phyloP scores from a whole-genome alignment of 129 eudicot species.

The Pseudognaphalium luteoalbum region DNA sequence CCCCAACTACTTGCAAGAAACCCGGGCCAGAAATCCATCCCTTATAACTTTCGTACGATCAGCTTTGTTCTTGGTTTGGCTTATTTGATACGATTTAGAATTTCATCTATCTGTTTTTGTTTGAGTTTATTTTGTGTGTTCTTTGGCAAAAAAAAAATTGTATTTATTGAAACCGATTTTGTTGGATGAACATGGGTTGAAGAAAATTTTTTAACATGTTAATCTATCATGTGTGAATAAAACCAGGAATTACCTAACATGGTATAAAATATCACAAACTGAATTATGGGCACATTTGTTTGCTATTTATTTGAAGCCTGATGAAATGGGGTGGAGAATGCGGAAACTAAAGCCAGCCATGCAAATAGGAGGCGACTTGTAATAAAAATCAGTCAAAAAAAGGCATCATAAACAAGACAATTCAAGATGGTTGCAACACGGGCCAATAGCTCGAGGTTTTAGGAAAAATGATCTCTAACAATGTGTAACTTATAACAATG shows the following conservation, averaged over 20 bases:
- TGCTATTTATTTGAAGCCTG: neutral
- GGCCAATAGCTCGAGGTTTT: neutral
- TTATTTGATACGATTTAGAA: neutral
- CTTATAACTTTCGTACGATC: slow-evolving; percentile 34
- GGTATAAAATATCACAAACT: neutral
- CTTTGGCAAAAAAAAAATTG: neutral
- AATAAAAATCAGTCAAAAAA: slow-evolving; percentile 3
- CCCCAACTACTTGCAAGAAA: slow-evolving; percentile 79
- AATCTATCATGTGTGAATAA: neutral
- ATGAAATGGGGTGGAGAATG: slow-evolving; percentile 13
- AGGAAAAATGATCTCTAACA: neutral
- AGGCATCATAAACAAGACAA: neutral
- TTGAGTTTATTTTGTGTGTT: neutral
- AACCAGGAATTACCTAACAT: neutral
- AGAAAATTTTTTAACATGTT: neutral
- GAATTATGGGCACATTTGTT: slow-evolving; percentile 10
- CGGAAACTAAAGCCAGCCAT: slow-evolving; percentile 14
- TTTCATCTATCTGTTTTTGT: neutral
- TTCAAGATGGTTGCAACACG: neutral
- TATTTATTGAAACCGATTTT: neutral
- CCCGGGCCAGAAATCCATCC: slow-evolving; percentile 77
- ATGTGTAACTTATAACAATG: neutral
- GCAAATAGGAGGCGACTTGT: neutral
- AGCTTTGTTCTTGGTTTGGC: neutral
- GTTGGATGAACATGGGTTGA: neutral